Conservation (phyloP, 306 rosid genomes). For the Quercus robur region DNA sequence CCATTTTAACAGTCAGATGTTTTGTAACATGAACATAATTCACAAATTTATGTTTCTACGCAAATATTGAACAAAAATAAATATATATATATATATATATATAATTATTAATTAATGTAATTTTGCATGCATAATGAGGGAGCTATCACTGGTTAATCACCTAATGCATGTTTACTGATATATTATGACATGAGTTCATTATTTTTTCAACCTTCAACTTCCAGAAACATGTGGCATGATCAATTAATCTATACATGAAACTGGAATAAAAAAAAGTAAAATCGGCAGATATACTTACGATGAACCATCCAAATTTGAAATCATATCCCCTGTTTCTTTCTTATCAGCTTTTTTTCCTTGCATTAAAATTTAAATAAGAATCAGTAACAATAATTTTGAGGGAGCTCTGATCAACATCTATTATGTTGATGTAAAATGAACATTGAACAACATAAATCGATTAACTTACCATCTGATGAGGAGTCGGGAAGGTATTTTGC, state of each 20-base stretch:
- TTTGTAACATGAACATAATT: not conserved
- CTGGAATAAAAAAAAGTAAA: slow-evolving; percentile 8
- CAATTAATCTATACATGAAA: slow-evolving; percentile 12
- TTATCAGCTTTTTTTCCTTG: slow-evolving; percentile 83
- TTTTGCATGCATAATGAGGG: slow-evolving; percentile 4
- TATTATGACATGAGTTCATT: not conserved
- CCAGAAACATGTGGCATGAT: not conserved
- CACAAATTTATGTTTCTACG: not conserved
- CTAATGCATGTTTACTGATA: not conserved
- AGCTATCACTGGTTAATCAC: not conserved
- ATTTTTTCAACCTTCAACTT: not conserved
- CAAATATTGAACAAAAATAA: not conserved
- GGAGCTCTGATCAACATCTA: not conserved
- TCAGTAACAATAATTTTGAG: slow-evolving; percentile 24
- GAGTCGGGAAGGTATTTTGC: slow-evolving; percentile 92
- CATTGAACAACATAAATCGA: slow-evolving; percentile 17
- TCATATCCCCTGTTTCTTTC: slow-evolving; percentile 80
- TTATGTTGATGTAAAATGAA: not conserved
- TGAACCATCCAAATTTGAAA: slow-evolving; percentile 82
- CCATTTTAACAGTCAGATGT: not conserved
- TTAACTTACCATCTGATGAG: slow-evolving; percentile 78
- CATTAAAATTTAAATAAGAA: slow-evolving; percentile 38
- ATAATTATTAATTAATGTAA: not conserved
- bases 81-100: not conserved
- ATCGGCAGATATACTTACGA: slow-evolving; percentile 63